Conservation (phyloP, 805 yeast species). For the Wickerhamomyces silvicola region DNA sequence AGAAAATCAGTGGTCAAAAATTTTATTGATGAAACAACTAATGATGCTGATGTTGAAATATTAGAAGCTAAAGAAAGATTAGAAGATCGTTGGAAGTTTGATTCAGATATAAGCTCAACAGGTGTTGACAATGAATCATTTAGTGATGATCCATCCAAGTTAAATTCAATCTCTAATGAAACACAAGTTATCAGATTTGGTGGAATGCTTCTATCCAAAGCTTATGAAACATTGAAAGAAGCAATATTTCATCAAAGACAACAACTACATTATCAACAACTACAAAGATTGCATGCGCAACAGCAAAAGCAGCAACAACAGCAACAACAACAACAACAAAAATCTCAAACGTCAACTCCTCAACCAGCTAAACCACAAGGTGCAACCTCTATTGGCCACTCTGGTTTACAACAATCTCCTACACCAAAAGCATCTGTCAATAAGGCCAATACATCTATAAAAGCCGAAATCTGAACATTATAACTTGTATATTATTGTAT, state of each 20-base stretch:
- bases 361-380: too few species aligned
- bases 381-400: too few species aligned
- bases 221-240: slow-evolving; percentile 73
- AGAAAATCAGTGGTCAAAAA: slow-evolving; percentile 48
- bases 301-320: slow-evolving; percentile 18
- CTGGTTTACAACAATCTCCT: too few species aligned
- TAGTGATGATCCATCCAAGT: slow-evolving; percentile 70
- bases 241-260: slow-evolving; percentile 70
- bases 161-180: slow-evolving; percentile 76
- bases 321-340: slow-evolving; percentile 1
- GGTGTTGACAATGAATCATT: slow-evolving; percentile 42
- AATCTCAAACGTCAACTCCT: not conserved
- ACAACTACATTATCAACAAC: slow-evolving; percentile 28
- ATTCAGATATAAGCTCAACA: slow-evolving; percentile 40
- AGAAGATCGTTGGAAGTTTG: slow-evolving; percentile 63
- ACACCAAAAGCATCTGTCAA: too few species aligned
- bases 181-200: slow-evolving; percentile 91
- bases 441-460: too few species aligned
- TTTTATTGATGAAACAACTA: slow-evolving; percentile 34
- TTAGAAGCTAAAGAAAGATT: slow-evolving; percentile 40
- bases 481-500: too few species aligned
- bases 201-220: slow-evolving; percentile 80
- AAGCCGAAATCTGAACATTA: too few species aligned
- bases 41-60: slow-evolving; percentile 20
- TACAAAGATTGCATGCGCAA: slow-evolving; percentile 21